Base-by-base conservation (phyloP, 2,329 filamentous ascomycete genomes). In the Claviceps spartinae region DNA sequence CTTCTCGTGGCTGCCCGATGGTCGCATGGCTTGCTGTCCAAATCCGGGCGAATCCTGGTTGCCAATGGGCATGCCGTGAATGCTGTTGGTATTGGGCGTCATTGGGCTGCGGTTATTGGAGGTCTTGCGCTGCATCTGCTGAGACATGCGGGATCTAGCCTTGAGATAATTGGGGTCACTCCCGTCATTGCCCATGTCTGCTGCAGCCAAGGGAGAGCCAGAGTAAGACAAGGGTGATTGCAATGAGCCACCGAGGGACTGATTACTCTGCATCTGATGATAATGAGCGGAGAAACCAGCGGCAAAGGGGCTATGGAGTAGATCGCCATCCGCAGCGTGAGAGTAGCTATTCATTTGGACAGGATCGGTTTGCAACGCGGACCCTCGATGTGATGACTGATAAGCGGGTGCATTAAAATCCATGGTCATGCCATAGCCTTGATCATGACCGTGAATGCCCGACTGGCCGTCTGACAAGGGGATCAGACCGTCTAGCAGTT, bases 251-350 rank as follows among this genome's bases (percentile, higher is more conserved):
- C 72, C 73, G 54, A 82, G 78, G 16, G 75, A 71, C 51, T 78
- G 74, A 16, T 74, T 72, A 62, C 77, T 75, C 62, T 81, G 78
- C 61, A 85, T 82, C 54, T 79, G 78, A 45, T 85, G 81, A 65
- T 88, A 94, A 57, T 89, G 86, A 62, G 86, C 85, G 68, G 83
- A 85, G 72, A 90, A 93, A 62, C 78, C 82, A 59, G 85, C 80
- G 43, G 86, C 78, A 62, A 89, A 96, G 0, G 91, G 91, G 61
- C 89, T 96, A 63, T 94, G 87, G 55, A 95, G 91, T 5, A 91
- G 89, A 50, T 88, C 85, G 50, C 88, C 88, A 55, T 97, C 91
- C 3, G 91, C 90, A 2, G 90, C 95, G 65, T 87, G 88, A 20
- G 91, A 95, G 68, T 86, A 97, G 55, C 88, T 81, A 62, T 86